These are phyloP conservation scores for Pestalotiopsis sp. DNA, from an alignment of 2,329 filamentous ascomycete genomes.

Conservation along the genomic window DNA sequence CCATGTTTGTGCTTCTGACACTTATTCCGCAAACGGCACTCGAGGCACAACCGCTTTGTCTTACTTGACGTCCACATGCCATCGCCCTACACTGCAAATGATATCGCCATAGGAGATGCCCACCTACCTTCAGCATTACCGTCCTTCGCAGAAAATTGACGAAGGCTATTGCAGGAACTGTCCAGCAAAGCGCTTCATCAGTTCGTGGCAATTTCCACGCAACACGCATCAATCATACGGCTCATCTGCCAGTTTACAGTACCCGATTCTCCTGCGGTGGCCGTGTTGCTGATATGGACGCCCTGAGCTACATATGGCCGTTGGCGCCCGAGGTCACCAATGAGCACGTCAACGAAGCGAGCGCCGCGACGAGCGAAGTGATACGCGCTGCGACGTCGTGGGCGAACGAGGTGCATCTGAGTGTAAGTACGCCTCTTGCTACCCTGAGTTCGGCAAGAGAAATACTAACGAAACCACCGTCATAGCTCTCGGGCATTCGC, in stretches of 20 bases:
- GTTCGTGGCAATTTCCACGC: too few species aligned
- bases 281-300: not conserved
- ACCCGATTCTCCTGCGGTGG: too few species aligned
- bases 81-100: not conserved
- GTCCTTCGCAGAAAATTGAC: not conserved
- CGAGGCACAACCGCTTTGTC: not conserved
- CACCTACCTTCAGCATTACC: not conserved
- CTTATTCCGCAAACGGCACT: not conserved
- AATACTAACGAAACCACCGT: not conserved
- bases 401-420: slow-evolving; percentile 11
- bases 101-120: not conserved
- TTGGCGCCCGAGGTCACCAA: not conserved
- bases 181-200: not conserved
- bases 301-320: not conserved
- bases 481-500: not conserved
- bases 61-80: not conserved
- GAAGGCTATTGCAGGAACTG: not conserved
- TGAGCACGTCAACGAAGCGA: not conserved
- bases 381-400: slow-evolving; percentile 5
- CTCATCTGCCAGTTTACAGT: too few species aligned
- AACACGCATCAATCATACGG: too few species aligned
- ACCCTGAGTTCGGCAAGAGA: not conserved
- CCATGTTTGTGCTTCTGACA: not conserved
- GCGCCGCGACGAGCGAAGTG: not conserved
- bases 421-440: not conserved